Evolutionary conservation across 2,329 filamentous ascomycete genomes (phyloP), one percentile per base, ranked within the genome.

Genomic region (Apiospora malaysiana): DNA sequence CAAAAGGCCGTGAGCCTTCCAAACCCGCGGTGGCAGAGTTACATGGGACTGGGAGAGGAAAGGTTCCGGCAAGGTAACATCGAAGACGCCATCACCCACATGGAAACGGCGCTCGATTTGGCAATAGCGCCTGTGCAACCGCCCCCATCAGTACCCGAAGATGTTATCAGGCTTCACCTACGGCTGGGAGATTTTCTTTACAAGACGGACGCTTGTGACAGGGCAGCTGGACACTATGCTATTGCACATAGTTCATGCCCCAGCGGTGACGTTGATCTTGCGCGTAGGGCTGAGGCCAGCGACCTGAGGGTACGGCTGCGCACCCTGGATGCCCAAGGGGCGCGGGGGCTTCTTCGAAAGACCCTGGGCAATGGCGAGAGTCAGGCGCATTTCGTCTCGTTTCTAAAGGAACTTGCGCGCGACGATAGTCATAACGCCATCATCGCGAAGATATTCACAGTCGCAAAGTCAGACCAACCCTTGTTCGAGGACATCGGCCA

Each of bases 401-500:
- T 74, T 37, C 59, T 75, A 46, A 74, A 71, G 68, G 70, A 69
- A 68, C 45, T 76, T 69, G 73, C 73, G 16, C 66, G 66, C 65
- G 70, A 73, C 7, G 9, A 4, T 8, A 71, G 72, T 16, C 72
- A 75, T 27, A 68, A 73, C 42, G 46, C 9, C 9, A 37, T 76
- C 32, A 40, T 76, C 23, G 67, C 65, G 1, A 74, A 72, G 49
- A 72, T 76, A 37, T 74, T 76, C 49, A 68, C 65, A 9, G 45
- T 72, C 23, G 71, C 69, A 4, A 73, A 73, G 66, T 67, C 21
- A 1, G 68, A 75, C 32, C 49, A 51, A 16, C 71, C 71, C 14
- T 70, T 77, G 7, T 32, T 76, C 9, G 43, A 66, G 49, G 69
- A 45, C 27, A 72, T 77, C 27, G 65, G 73, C 32, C 69, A 45